Percentiles rank a stretch among this genome's conserved stretches.
Evolutionary conservation across 2,329 filamentous ascomycete species (phyloP).

Genomic region (Davidsoniella eucalypti): DNA sequence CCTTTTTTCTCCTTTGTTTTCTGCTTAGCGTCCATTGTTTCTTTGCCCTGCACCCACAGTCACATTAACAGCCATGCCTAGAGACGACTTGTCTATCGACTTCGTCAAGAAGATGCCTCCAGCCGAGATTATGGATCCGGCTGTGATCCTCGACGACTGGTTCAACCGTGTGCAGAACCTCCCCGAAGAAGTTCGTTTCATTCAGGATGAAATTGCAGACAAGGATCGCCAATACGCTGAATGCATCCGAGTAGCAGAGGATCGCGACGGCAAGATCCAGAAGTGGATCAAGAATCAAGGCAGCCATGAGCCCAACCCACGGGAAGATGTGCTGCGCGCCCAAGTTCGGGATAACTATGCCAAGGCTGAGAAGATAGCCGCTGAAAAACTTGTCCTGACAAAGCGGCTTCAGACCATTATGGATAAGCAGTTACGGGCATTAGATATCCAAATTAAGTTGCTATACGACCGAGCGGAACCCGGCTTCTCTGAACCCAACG

Average conservation of each 20-base stretch:
- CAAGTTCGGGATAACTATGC: slow-evolving; percentile 52
- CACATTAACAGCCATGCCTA: slow-evolving; percentile 50
- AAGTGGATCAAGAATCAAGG: slow-evolving; percentile 67
- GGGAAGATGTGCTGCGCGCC: slow-evolving; percentile 52
- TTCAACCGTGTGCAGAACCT: slow-evolving; percentile 60
- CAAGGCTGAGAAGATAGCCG: slow-evolving; percentile 51
- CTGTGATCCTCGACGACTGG: slow-evolving; percentile 64
- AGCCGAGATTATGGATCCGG: slow-evolving; percentile 44
- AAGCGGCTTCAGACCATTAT: slow-evolving; percentile 44
- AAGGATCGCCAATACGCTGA: slow-evolving; percentile 61
- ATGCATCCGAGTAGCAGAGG: slow-evolving; percentile 50
- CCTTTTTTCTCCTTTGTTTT: not conserved
- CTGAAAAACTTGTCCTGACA: slow-evolving; percentile 56
- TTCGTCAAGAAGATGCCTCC: slow-evolving; percentile 50
- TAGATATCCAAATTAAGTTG: slow-evolving; percentile 45
- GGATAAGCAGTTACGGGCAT: slow-evolving; percentile 46
- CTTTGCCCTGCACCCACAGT: slow-evolving; percentile 1
- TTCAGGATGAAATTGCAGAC: slow-evolving; percentile 68
- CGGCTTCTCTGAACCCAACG: slow-evolving; percentile 44
- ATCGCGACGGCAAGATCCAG: slow-evolving; percentile 59
- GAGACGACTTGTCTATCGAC: slow-evolving; percentile 57
- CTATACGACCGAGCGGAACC: slow-evolving; percentile 45
- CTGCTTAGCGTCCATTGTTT: not conserved
- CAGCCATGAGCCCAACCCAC: slow-evolving; percentile 56
- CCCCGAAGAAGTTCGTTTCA: slow-evolving; percentile 65